Conservation (phyloP, 2,329 filamentous ascomycete species). For the Trichoderma asperellum region DNA sequence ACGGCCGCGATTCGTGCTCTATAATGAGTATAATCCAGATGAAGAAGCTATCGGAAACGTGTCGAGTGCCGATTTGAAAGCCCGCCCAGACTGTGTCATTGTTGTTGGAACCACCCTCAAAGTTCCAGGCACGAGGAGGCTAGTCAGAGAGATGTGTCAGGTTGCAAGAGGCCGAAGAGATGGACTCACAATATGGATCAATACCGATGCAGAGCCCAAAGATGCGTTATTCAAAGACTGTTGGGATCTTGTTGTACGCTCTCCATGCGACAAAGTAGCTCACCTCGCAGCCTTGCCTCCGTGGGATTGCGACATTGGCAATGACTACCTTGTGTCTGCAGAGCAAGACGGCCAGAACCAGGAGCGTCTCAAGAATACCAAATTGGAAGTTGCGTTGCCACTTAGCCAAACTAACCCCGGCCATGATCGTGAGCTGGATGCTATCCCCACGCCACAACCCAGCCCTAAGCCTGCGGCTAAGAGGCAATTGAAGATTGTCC, state of each 20-base stretch:
- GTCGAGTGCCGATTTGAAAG: conserved; percentile 80
- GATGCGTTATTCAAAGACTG: conserved; percentile 86
- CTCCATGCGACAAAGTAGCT: conserved; percentile 87
- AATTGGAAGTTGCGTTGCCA: conserved; percentile 40
- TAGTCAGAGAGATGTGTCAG: conserved; percentile 88
- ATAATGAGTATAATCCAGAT: conserved; percentile 96
- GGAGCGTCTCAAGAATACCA: conserved; percentile 45
- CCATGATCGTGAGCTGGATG: conserved; percentile 49
- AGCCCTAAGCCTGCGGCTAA: conserved; percentile 56
- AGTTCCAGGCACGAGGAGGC: conserved; percentile 86
- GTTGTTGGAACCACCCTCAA: conserved; percentile 96
- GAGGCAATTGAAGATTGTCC: conserved; percentile 58
- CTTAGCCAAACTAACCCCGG: conserved; percentile 38
- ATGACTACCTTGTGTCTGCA: conserved; percentile 53
- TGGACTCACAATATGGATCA: conserved; percentile 92
- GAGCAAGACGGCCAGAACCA: conserved; percentile 49
- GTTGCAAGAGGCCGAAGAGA: conserved; percentile 81
- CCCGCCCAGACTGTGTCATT: conserved; percentile 85
- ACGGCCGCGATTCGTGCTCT: conserved; percentile 90
- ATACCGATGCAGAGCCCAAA: conserved; percentile 81
- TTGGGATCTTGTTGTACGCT: conserved; percentile 89
- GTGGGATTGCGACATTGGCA: conserved; percentile 60
- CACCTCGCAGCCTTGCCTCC: conserved; percentile 66
- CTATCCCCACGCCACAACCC: conserved; percentile 61
- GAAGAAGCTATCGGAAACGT: conserved; percentile 95